Evolutionary conservation across 2,329 filamentous ascomycete genomes (phyloP), one percentile per base, ranked within the genome.

Genomic region (Penicillium sp.): DNA sequence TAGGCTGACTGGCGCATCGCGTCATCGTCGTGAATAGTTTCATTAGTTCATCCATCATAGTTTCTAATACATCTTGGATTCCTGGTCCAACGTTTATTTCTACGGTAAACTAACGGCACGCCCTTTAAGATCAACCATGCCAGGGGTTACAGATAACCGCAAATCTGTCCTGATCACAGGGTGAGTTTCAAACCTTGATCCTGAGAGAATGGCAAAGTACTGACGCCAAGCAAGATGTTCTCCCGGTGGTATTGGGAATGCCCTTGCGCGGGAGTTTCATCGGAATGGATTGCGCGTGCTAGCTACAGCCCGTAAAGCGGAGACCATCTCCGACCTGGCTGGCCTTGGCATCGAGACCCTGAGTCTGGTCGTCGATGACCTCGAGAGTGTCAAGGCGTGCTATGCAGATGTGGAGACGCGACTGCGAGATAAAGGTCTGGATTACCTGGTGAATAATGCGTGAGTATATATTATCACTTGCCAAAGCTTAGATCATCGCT

Each of bases 381-480:
- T 74, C 21, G 73, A 77, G n/a, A 83, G 78, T 57, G 79, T 86
- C 56, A 69, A 72, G 24, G 68, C 70, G 11, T 78, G 84, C 42
- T 77, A 75, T 59, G 68, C 74, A 7, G 76, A 81, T 51, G 75
- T 86, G 16, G 70, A 77, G 43, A 70, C 69, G 14, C 73, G 78
- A 21, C 79, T 83, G 0, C 72, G 71, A 9, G 79, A 78, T 21
- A 79, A 76, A 48, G 75, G 75, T 4, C 74, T 86, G n/a, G 79
- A 85, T 63, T 79, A 81, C 61, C 74, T 86, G 13, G 80, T 85
- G 64, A 86, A 86, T 68, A 86, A 86, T 72, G 84, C 84, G 55
- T 76, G 57, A 68, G 73, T 70, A 19, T 26, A 44, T 47, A 10
- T n/a, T 5, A 22, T 9, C 13, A 48, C 42, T 21, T 42, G 21